Evolutionary conservation across 257 asterid species (phyloP), one percentile per base, ranked within the genome.

Genomic region (Rhazya stricta): DNA sequence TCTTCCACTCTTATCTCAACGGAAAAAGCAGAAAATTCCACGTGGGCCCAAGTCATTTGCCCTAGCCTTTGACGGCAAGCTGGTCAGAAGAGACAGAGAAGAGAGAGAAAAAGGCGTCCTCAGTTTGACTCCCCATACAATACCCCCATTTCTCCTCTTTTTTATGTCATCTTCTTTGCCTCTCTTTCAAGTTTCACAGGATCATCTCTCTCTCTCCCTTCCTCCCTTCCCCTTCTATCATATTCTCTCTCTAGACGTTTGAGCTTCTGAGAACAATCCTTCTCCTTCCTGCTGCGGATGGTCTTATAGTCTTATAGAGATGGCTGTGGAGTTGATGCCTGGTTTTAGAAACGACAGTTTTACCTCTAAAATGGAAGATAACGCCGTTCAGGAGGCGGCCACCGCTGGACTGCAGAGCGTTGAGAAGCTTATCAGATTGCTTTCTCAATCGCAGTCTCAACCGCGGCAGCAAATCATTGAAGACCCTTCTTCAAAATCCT

Each of bases 381-480:
- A 25, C 72, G 97, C 96, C 62, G 98, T 88, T 5, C 85, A 88
- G 74, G 97, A 94, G 76, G 98, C 98, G n/a, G 97, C 97, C 9
- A 80, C 88, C 58, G 97, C 96, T 41, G 98, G 98, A 6, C 80
- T 89, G 0, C 94, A 94, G 72, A 91, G 97, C 85, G 98, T 94
- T 41, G 96, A 94, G 77, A 91, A 88, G 51, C 90, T 94, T 8
- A 88, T 91, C 82, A 77, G 89, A 60, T 76, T 94, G 70, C 83
- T 94, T 16, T 85, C 97, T 68, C 85, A 88, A 67, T 81, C 94
- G 11, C 91, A 86, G 13, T 58, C 74, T 6, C 71, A 78, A 7
- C 18, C 77, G 4, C 69, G 69, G 10, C 74, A 77, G 9, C 65
- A 79, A 37, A 67, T 71, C 27, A 72, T 37, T 43, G 81, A 68